phyloP scores from a whole-genome alignment of 2,329 filamentous ascomycete genomes.

The Coniochaeta ligniaria region DNA sequence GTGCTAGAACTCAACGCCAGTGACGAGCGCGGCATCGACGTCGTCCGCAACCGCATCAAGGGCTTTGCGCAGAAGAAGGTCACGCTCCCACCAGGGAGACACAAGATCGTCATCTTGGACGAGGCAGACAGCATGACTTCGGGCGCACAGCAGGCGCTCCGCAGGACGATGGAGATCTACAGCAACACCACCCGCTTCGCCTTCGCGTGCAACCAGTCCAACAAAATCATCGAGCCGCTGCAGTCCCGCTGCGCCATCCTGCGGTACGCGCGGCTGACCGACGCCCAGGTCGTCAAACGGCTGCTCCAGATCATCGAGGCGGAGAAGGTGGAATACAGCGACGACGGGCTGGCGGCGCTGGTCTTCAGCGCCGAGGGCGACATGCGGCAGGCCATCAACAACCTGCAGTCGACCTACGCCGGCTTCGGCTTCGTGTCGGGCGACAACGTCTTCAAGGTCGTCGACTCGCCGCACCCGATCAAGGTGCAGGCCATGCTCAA shows the following conservation, averaged over 20 bases:
- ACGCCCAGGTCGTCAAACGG: slow-evolving; percentile 85
- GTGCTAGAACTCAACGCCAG: slow-evolving; percentile 94
- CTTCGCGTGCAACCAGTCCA: slow-evolving; percentile 97
- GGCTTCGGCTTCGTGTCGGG: slow-evolving; percentile 97
- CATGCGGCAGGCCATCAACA: slow-evolving; percentile 99
- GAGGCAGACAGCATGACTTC: slow-evolving; percentile 98
- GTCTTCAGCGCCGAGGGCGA: slow-evolving; percentile 97
- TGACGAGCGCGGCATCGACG: slow-evolving; percentile 95
- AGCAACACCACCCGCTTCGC: slow-evolving; percentile 93
- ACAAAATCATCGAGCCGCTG: slow-evolving; percentile 99
- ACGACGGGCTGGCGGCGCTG: slow-evolving; percentile 90
- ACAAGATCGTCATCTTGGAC: slow-evolving; percentile 96
- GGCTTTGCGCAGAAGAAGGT: slow-evolving; percentile 99
- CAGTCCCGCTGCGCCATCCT: slow-evolving; percentile 96
- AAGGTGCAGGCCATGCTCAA: slow-evolving; percentile 99
- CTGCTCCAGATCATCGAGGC: slow-evolving; percentile 88
- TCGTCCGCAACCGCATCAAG: slow-evolving; percentile 95
- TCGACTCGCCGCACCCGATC: slow-evolving; percentile 94
- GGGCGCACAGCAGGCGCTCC: slow-evolving; percentile 88
- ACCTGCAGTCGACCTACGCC: slow-evolving; percentile 85
- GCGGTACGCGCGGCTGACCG: slow-evolving; percentile 85
- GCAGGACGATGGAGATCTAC: slow-evolving; percentile 98
- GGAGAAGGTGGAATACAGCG: slow-evolving; percentile 82
- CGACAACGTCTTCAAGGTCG: slow-evolving; percentile 96
- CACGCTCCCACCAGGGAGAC: slow-evolving; percentile 79